Evolutionary conservation across 192 early-diverging fungal genomes (phyloP), one percentile per base, ranked within the genome.

Genomic region (Entomortierella lignicola): DNA sequence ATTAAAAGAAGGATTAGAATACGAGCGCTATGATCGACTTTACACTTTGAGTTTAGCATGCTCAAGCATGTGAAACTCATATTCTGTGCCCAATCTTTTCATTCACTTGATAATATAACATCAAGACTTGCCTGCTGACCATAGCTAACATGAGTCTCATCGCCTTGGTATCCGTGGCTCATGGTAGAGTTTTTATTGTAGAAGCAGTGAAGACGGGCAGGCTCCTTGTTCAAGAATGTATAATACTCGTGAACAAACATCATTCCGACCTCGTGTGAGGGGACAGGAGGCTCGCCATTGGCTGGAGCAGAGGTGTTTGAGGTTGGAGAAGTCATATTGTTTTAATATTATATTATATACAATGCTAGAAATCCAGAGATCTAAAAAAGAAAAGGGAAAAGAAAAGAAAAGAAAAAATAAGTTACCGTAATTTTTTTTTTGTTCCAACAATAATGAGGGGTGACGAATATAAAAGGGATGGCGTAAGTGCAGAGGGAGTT

Each of bases 181-280:
- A 91, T 92, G 30, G 83, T 88, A 13, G 96, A 96, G 66, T 94
- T 87, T 69, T 92, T 92, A 74, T 90, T 92, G 87, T 96, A 98
- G 83, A 96, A 97, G 69, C 83, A 88, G 85, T 96, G 92, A 26
- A 98, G 88, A 51, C 87, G 84, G 37, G 85, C 60, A 31, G 95
- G 95, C 18, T 93, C 89, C 69, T 90, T 91, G 87, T 95, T 94
- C 77, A 98, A 82, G 73, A 94, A 91, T 34, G 93, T 95, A 84
- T 98, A 98, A 82, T 96, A 98, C 77, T 97, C 91, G 75, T 93
- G 92, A 55, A 94, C 96, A 86, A 98, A 98, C 70, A 96, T 89
- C 93, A 92, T 93, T 31, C 96, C 96, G 53, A 98, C 89, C 71
- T 96, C 92, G 72, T 88, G 86, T 43, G 87, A 65, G 61, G 51